Conservation (phyloP, 371 early-diverging fungal species). For the Dichotomocladium elegans region DNA sequence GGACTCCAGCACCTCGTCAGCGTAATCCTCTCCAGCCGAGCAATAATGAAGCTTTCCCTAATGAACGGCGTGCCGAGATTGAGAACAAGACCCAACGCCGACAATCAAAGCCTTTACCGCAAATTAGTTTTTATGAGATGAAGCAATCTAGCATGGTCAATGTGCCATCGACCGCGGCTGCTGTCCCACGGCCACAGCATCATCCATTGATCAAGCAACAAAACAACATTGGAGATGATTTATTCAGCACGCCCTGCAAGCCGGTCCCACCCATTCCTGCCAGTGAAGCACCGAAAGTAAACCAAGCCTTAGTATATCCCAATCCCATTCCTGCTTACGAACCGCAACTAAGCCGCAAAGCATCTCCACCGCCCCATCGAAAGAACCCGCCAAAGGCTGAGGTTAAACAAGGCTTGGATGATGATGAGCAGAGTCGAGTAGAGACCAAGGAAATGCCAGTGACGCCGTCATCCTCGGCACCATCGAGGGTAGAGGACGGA, state of each 20-base stretch:
- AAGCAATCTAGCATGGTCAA: too few relatives aligned
- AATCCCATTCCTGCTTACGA: slow-evolving; percentile 6
- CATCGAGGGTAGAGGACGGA: neutral
- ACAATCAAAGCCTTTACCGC: slow-evolving; percentile 2
- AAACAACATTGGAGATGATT: neutral
- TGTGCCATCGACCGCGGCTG: too few relatives aligned
- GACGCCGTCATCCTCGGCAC: neutral
- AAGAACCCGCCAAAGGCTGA: too few relatives aligned
- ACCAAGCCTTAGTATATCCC: neutral
- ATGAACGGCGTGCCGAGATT: too few relatives aligned
- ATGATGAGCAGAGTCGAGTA: too few relatives aligned
- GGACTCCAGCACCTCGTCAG: too few relatives aligned
- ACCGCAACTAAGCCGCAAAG: neutral
- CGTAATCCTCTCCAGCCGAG: too few relatives aligned
- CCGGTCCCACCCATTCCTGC: neutral
- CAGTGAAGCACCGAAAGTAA: slow-evolving; percentile 1
- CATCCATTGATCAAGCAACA: neutral
- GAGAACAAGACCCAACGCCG: too few relatives aligned
- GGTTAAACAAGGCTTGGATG: neutral
- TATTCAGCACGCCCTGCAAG: neutral
- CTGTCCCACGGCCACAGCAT: too few relatives aligned
- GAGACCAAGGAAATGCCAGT: neutral
- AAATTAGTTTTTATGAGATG: too few relatives aligned
- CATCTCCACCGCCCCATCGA: neutral
- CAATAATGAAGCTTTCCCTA: too few relatives aligned